Conservation (phyloP, 805 yeast species). For the Ogataea methanolica region DNA sequence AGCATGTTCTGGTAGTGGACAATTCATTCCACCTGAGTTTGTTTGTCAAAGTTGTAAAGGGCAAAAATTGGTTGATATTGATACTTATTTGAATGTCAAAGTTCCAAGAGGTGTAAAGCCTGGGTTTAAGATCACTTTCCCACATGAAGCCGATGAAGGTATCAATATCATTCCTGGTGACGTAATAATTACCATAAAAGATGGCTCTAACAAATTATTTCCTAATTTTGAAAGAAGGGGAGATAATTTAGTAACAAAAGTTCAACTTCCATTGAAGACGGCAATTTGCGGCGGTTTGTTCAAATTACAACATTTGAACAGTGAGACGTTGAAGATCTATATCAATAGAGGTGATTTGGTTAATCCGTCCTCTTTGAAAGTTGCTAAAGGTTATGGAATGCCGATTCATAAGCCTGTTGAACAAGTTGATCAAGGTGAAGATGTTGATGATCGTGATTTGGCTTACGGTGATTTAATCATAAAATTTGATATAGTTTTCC, state of each 20-base stretch:
- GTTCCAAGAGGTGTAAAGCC: constrained; percentile 52
- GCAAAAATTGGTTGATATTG: constrained; percentile 39
- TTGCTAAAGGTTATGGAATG: constrained; percentile 52
- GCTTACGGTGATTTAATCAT: constrained; percentile 51
- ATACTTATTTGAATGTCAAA: constrained; percentile 47
- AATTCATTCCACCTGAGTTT: constrained; percentile 26
- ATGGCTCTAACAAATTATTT: constrained; percentile 30
- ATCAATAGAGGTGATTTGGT: constrained; percentile 49
- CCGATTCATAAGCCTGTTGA: constrained; percentile 35
- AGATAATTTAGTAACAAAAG: constrained; percentile 17
- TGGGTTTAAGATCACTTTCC: constrained; percentile 47
- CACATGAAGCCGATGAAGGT: constrained; percentile 67
- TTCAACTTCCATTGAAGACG: constrained; percentile 15
- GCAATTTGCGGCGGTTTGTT: constrained; percentile 27
- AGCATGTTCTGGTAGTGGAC: constrained; percentile 40
- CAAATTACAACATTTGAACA: constrained; percentile 34
- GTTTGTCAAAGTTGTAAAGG: constrained; percentile 42
- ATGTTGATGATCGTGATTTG: background rate
- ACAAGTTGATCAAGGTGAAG: background rate
- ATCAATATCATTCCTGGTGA: constrained; percentile 59
- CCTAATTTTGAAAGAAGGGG: constrained; percentile 34
- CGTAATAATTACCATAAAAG: constrained; percentile 47
- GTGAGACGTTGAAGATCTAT: constrained; percentile 33
- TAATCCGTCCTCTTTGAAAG: constrained; percentile 38
- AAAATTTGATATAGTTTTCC: constrained; percentile 56